A percentile compares a stretch with the other conserved stretches of the same genome.
phyloP scores from a whole-genome alignment of 441 rosid species.

The Mallotus repandus region DNA sequence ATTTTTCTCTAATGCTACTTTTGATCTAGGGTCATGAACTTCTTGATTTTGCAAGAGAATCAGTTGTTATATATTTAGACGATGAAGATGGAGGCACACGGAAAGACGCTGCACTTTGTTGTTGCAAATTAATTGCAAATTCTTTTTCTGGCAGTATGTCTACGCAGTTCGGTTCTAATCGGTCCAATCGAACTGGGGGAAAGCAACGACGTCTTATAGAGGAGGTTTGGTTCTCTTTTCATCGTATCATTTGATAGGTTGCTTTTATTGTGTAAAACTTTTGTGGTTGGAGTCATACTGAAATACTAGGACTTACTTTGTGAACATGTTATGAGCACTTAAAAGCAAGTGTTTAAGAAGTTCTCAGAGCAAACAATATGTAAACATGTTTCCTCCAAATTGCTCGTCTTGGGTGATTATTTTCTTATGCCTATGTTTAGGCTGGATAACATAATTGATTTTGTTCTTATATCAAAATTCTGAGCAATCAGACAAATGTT shows the following conservation, averaged over 20 bases:
- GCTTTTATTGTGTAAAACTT: background rate
- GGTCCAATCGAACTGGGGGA: conserved; percentile 84
- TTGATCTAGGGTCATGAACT: conserved; percentile 91
- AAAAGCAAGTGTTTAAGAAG: background rate
- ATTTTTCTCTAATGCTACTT: conserved; percentile 34
- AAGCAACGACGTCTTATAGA: conserved; percentile 87
- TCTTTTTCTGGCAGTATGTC: conserved; percentile 62
- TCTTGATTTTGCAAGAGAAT: conserved; percentile 94
- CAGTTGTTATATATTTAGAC: conserved; percentile 87
- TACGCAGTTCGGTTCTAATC: conserved; percentile 67
- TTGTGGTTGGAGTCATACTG: background rate
- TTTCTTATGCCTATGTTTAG: background rate
- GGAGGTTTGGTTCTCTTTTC: conserved; percentile 57
- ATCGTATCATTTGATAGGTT: background rate
- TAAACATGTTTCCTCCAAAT: background rate
- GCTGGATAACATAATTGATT: background rate
- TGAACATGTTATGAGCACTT: background rate
- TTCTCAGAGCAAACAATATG: background rate
- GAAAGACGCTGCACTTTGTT: conserved; percentile 98
- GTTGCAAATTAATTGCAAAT: conserved; percentile 92
- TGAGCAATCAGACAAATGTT: background rate
- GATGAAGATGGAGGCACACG: conserved; percentile 94
- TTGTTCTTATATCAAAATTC: background rate
- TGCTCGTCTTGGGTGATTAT: background rate
- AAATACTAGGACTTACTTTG: background rate